These are phyloP conservation scores for Bothriochloa decipiens DNA, from an alignment of 176 grass and related monocot genomes.

Conservation along the genomic window DNA sequence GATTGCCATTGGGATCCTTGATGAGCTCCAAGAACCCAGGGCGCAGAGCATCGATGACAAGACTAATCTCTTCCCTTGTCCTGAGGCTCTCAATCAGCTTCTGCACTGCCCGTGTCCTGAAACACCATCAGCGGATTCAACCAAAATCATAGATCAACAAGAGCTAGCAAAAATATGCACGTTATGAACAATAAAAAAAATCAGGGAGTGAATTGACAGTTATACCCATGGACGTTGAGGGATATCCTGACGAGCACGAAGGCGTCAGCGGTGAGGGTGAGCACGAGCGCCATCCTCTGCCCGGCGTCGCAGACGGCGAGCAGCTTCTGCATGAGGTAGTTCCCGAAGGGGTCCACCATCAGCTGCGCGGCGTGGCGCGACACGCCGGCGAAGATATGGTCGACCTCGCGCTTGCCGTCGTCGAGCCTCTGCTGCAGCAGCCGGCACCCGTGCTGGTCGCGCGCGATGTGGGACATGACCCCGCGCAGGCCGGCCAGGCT, in stretches of 20 bases:
- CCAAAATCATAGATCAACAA: neutral
- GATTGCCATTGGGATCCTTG: conserved; percentile 81
- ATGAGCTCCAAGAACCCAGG: conserved; percentile 73
- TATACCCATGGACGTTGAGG: conserved; percentile 78
- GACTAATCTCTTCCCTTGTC: conserved; percentile 61
- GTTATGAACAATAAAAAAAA: neutral
- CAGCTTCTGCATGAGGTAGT: conserved; percentile 97
- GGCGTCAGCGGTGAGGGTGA: conserved; percentile 49
- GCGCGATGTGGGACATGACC: conserved; percentile 64
- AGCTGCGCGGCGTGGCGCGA: conserved; percentile 69
- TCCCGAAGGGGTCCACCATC: conserved; percentile 78
- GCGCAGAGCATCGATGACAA: conserved; percentile 56
- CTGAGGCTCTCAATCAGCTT: conserved; percentile 78
- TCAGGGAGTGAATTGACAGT: neutral
- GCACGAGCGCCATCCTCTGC: conserved; percentile 66
- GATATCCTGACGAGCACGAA: conserved; percentile 65
- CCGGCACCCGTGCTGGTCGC: conserved; percentile 84
- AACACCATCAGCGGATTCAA: conserved; percentile 15
- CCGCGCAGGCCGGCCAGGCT: conserved; percentile 55
- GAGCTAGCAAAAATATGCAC: neutral
- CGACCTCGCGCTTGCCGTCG: conserved; percentile 63
- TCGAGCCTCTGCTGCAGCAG: conserved; percentile 77
- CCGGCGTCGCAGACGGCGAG: conserved; percentile 64
- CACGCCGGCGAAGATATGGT: conserved; percentile 68
- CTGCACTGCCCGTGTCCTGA: conserved; percentile 78